Evolutionary conservation across 345 rosid species (phyloP).

Genomic region (Microthlaspi erraticum): DNA sequence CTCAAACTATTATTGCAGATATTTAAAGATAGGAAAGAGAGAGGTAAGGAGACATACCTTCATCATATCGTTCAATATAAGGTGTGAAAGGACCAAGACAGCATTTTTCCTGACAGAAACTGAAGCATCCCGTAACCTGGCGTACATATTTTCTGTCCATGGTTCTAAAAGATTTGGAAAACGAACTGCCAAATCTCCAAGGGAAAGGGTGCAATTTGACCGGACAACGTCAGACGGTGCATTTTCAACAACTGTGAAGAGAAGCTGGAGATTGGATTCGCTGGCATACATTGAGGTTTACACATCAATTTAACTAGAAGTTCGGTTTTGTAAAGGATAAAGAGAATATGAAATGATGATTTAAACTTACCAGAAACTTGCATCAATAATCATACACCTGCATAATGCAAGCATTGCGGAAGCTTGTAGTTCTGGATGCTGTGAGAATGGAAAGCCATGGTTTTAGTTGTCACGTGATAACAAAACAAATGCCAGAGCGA

Average conservation of each 20-base stretch:
- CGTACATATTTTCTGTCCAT: constrained; percentile 97
- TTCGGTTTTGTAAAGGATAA: constrained; percentile 9
- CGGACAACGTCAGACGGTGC: constrained; percentile 93
- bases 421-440: constrained; percentile 90
- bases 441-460: constrained; percentile 35
- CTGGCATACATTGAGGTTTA: constrained; percentile 55
- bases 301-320: constrained; percentile 18
- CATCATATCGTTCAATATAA: constrained; percentile 99
- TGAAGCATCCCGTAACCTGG: constrained; percentile 74
- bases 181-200: constrained; percentile 96
- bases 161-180: constrained; percentile 96
- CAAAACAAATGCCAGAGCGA: constrained; percentile 9
- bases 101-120: constrained; percentile 94
- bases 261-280: constrained; percentile 93
- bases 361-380: constrained; percentile 74
- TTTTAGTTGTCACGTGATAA: constrained; percentile 6
- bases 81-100: constrained; percentile 96
- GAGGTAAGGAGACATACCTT: constrained; percentile 57
- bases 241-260: constrained; percentile 93
- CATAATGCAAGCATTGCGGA: constrained; percentile 96
- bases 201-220: constrained; percentile 92
- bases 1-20: constrained; percentile 23
- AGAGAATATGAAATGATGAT: constrained; percentile 27
- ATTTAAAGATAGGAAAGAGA: constrained; percentile 25
- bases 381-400: constrained; percentile 91